These are phyloP conservation scores for Phytophthora syringae DNA, from an alignment of 352 stramenopile genomes.

Conservation along the genomic window DNA sequence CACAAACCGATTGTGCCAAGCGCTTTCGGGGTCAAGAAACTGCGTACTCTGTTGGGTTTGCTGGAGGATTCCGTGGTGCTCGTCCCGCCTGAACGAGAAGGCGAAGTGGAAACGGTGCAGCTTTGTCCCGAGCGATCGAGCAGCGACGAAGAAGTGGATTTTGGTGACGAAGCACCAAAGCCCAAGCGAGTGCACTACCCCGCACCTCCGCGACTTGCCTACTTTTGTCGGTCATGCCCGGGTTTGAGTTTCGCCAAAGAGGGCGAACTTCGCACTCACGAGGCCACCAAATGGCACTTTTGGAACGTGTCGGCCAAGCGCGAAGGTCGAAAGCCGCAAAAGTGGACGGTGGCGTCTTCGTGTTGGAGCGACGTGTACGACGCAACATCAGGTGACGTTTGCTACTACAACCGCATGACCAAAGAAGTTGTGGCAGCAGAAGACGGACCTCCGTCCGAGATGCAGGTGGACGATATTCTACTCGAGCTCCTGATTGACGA, in stretches of 20 bases:
- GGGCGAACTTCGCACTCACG: conserved; percentile 62
- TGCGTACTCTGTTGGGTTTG: conserved; percentile 64
- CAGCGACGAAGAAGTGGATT: conserved; percentile 39
- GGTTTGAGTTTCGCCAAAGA: conserved; percentile 73
- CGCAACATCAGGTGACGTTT: conserved; percentile 60
- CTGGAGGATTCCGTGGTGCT: conserved; percentile 65
- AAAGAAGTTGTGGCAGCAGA: conserved; percentile 59
- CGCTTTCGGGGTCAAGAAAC: conserved; percentile 79
- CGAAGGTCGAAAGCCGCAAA: conserved; percentile 41
- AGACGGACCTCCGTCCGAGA: conserved; percentile 57
- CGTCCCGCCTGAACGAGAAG: conserved; percentile 51
- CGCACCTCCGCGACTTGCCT: conserved; percentile 52
- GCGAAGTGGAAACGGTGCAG: conserved; percentile 70
- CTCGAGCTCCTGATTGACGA: conserved; percentile 65
- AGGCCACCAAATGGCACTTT: conserved; percentile 83
- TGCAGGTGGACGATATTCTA: conserved; percentile 75
- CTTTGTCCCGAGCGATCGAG: conserved; percentile 45
- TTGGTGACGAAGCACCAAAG: conserved; percentile 13
- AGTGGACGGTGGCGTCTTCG: conserved; percentile 65
- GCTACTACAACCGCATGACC: conserved; percentile 79
- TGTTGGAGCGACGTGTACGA: conserved; percentile 84
- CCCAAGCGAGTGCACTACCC: conserved; percentile 33
- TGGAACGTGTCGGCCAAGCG: conserved; percentile 65
- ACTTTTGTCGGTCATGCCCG: conserved; percentile 67
- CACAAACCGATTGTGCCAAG: conserved; percentile 66